Percentiles rank a stretch among this genome's conserved stretches.
These are phyloP conservation scores for Quercus dentata DNA, from an alignment of 306 rosid species.

Conservation along the genomic window DNA sequence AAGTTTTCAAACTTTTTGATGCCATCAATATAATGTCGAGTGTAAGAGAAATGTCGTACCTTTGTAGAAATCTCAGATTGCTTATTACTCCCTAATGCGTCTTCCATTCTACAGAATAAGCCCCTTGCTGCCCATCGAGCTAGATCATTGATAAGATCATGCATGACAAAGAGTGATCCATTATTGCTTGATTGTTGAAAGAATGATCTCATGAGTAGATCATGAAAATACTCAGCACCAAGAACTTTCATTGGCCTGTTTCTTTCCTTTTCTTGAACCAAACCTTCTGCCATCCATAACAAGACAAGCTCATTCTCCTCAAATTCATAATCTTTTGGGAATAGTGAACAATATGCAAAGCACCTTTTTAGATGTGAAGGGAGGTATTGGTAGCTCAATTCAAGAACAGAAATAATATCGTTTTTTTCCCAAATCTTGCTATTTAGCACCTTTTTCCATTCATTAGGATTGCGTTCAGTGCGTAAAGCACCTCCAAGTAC, in stretches of 20 bases:
- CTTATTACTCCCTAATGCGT: background rate
- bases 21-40: background rate
- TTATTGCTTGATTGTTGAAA: background rate
- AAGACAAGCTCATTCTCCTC: background rate
- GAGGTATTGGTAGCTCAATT: too few relatives aligned
- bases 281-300: background rate
- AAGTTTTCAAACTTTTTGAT: background rate
- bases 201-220: background rate
- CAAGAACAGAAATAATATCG: too few relatives aligned
- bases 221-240: background rate
- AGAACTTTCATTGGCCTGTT: background rate
- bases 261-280: background rate
- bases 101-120: too few relatives aligned
- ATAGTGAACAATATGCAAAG: background rate
- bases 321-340: background rate
- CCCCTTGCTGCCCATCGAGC: background rate
- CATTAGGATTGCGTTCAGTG: too few relatives aligned
- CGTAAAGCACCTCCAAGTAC: too few relatives aligned
- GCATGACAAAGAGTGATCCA: background rate
- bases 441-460: too few relatives aligned
- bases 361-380: too few relatives aligned
- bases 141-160: constrained; percentile 12
- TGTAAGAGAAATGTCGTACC: background rate
- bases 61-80: background rate
- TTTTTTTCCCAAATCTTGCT: too few relatives aligned